These are phyloP conservation scores for Arthonia radiata DNA, from an alignment of 495 filamentous ascomycete genomes.

Conservation along the genomic window DNA sequence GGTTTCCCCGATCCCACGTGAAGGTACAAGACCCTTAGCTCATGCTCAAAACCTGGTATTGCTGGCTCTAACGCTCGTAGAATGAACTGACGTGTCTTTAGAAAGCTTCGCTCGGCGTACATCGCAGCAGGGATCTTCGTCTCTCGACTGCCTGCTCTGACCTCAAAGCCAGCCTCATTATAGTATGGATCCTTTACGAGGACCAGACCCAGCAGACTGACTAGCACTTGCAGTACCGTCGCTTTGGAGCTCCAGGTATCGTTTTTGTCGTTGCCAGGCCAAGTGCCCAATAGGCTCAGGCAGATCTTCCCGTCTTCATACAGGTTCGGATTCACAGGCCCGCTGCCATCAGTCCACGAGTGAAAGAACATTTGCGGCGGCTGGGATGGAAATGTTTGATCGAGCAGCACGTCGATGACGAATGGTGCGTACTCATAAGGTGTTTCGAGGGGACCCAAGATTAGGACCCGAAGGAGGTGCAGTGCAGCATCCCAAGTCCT, in stretches of 20 bases:
- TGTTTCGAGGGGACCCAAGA: conserved; percentile 31
- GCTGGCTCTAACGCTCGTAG: conserved; percentile 19
- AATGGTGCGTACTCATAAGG: conserved; percentile 38
- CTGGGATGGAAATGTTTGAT: conserved; percentile 17
- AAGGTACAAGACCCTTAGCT: no score
- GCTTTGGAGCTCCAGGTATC: conserved; percentile 30
- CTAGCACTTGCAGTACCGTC: conserved; percentile 31
- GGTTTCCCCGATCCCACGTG: no score
- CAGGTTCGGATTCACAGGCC: conserved; percentile 34
- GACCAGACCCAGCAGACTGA: conserved; percentile 34
- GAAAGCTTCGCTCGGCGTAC: conserved; percentile 30
- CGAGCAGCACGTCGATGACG: conserved; percentile 29
- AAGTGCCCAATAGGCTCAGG: conserved; percentile 33
- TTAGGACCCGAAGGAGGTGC: conserved; percentile 30
- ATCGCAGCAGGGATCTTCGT: conserved; percentile 20
- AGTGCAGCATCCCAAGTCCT: conserved; percentile 33
- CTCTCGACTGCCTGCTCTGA: conserved; percentile 18
- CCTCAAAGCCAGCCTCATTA: conserved; percentile 35
- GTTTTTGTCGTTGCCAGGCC: conserved; percentile 23
- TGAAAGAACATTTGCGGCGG: conserved; percentile 31
- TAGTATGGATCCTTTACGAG: conserved; percentile 35
- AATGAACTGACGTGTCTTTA: conserved; percentile 28
- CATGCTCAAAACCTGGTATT: conserved; percentile 20
- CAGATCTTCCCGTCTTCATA: conserved; percentile 39
- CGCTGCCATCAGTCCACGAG: conserved; percentile 24